These are phyloP conservation scores for Phoma herbarum DNA, from an alignment of 2,329 filamentous ascomycete species.

Conservation along the genomic window DNA sequence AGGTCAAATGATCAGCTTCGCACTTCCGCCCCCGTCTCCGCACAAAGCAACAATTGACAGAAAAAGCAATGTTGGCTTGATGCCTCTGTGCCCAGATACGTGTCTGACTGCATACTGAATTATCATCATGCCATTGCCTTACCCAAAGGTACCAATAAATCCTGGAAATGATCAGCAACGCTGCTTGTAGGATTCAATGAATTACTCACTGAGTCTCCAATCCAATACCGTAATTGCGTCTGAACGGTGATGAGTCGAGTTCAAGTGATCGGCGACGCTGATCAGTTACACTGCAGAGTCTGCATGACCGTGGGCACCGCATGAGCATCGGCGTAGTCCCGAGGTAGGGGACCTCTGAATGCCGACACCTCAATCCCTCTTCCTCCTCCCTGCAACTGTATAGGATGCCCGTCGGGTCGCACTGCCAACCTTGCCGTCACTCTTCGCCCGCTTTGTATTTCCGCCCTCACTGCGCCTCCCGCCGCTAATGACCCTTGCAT, in stretches of 20 bases:
- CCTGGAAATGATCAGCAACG: not conserved
- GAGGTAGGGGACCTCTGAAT: slow-evolving; percentile 1
- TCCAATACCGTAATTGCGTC: not conserved
- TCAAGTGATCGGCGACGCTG: slow-evolving; percentile 9
- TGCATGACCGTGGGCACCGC: not conserved
- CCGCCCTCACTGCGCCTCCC: not conserved
- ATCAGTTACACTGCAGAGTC: slow-evolving; percentile 1
- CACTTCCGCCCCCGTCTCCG: not conserved
- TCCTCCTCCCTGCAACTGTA: not conserved
- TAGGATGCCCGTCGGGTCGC: not conserved
- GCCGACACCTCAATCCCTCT: not conserved
- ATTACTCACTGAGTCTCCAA: not conserved
- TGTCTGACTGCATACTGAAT: slow-evolving; percentile 4
- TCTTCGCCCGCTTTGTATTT: not conserved
- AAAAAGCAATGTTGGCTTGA: slow-evolving; percentile 2
- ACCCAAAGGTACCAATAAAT: slow-evolving; percentile 8
- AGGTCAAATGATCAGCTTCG: not conserved
- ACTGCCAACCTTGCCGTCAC: not conserved
- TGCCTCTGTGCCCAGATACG: not conserved
- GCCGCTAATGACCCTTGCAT: slow-evolving; percentile 11
- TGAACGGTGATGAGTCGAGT: not conserved
- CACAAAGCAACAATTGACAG: not conserved
- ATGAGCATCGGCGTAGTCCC: not conserved
- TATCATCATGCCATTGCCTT: slow-evolving; percentile 3
- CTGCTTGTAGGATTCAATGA: not conserved